A percentile compares a stretch with the other conserved stretches of the same genome.
phyloP scores from a whole-genome alignment of 2,329 filamentous ascomycete genomes.

The Penicillium hesseltinei region DNA sequence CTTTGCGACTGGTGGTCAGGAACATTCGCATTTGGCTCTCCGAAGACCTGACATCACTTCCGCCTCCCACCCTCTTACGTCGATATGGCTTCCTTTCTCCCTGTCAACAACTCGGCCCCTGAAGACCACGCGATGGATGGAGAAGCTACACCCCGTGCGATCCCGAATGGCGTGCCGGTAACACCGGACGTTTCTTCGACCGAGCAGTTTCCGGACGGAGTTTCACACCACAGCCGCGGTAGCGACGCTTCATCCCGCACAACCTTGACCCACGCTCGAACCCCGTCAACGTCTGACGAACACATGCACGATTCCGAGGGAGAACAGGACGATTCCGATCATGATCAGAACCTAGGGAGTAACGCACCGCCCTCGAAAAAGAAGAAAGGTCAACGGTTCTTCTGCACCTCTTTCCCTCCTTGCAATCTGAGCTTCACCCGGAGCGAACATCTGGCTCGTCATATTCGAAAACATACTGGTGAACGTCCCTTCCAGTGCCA shows the following conservation, averaged over 20 bases:
- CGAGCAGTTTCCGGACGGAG: constrained; percentile 20
- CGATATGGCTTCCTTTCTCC: constrained; percentile 57
- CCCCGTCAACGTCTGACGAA: constrained; percentile 54
- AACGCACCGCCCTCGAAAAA: constrained; percentile 75
- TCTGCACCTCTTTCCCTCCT: constrained; percentile 90
- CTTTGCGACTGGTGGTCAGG: constrained; percentile 22
- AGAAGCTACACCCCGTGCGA: constrained; percentile 54
- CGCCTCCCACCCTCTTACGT: constrained; percentile 22
- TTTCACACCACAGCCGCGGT: constrained; percentile 30
- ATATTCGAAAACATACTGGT: constrained; percentile 97
- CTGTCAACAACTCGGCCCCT: constrained; percentile 58
- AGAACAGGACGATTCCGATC: constrained; percentile 64
- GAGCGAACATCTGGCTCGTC: constrained; percentile 90
- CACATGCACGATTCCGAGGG: constrained; percentile 75
- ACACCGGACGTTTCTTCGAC: constrained; percentile 28
- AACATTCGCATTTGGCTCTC: constrained; percentile 16
- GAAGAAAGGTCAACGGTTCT: constrained; percentile 95
- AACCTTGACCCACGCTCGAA: constrained; percentile 35
- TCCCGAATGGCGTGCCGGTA: constrained; percentile 40
- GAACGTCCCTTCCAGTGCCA: constrained; percentile 97
- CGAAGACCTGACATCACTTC: constrained; percentile 30
- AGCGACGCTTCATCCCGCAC: constrained; percentile 28
- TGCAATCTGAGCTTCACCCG: constrained; percentile 93
- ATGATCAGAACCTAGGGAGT: constrained; percentile 62
- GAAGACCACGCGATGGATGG: constrained; percentile 48